A percentile compares a stretch with the other conserved stretches of the same genome.
These are phyloP conservation scores for Dictyostelium intermedium DNA, from an alignment of 78 protist genomes.

Conservation along the genomic window DNA sequence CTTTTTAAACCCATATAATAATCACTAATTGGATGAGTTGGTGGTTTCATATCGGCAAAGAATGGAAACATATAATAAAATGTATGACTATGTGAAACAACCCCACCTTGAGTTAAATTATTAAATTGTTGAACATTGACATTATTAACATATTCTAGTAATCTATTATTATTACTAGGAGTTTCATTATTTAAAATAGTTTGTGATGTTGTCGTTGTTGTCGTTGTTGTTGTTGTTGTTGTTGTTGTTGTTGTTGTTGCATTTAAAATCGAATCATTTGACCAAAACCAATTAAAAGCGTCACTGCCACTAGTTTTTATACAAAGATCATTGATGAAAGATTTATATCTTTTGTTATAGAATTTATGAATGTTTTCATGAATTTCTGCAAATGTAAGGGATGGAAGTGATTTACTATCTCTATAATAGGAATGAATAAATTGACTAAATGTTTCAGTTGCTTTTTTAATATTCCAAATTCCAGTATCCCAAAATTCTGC, in stretches of 20 bases:
- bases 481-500: slow-evolving; percentile 59
- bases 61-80: slow-evolving; percentile 38
- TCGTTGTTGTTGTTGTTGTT: no score
- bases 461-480: slow-evolving; percentile 24
- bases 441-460: slow-evolving; percentile 45
- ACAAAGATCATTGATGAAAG: slow-evolving; percentile 22
- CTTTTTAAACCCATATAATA: slow-evolving; percentile 23
- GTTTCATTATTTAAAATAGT: neutral
- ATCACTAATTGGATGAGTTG: slow-evolving; percentile 64
- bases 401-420: slow-evolving; percentile 55
- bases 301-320: neutral
- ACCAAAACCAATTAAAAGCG: slow-evolving; percentile 31
- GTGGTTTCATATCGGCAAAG: slow-evolving; percentile 51
- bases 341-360: neutral
- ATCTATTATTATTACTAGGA: neutral
- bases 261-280: neutral
- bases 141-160: slow-evolving; percentile 1
- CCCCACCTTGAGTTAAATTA: slow-evolving; percentile 42
- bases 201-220: neutral
- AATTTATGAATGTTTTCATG: slow-evolving; percentile 38
- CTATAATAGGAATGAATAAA: slow-evolving; percentile 44
- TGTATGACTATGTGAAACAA: slow-evolving; percentile 50
- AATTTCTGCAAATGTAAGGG: slow-evolving; percentile 65
- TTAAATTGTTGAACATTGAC: slow-evolving; percentile 22
- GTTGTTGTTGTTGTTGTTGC: neutral